Base-by-base conservation (phyloP, 1,284 basidiomycete genomes). In the Ceratorhiza oryzae-sativae region DNA sequence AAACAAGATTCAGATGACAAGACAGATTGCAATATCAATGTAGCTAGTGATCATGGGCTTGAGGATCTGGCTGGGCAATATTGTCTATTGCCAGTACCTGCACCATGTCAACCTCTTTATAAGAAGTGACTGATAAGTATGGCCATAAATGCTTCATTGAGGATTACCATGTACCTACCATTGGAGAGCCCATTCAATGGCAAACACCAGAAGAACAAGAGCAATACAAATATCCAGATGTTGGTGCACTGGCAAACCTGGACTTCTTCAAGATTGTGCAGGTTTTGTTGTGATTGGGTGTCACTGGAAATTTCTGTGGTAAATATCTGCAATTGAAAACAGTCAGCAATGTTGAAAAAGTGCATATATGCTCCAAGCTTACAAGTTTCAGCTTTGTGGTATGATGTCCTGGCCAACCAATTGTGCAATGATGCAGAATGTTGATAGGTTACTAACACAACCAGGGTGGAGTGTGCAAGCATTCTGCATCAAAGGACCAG, bases 261-360 rank as follows among this genome's bases (percentile, higher is more conserved):
- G 34, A 55, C 15, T 23, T 12, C 4, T 67, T 67, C 23, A 49
- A 67, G 34, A n/a, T 55, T 20, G 49, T 36, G 25, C 45, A 63
- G 15, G 27, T 63, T n/a, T 6, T 49, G 30, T 15, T 63, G 27
- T 2, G 20, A 8, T 36, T 27, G 2, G 32, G n/a, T 1, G 32
- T 63, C 12, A 51, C 45, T 34, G 61, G 56, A 3, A 18, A 6
- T 20, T n/a, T 34, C 25, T 20, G 36, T 12, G 34, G 41, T 4
- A 3, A 34, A 12, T 41, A 34, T 20, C 36, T 59, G 9, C 56
- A 20, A 2, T 8, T 59, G 1, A 59, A 59, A 23, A 5, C 9
- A 39, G 56, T 59, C 23, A 42, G 56, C 25, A 20, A 25, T 1
- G 12, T 63, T 0, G 34, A 45, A 45, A 5, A 12, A 20, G 2